Evolutionary conservation across 805 yeast species (phyloP).

Genomic region (Yamadazyma kitorensis): DNA sequence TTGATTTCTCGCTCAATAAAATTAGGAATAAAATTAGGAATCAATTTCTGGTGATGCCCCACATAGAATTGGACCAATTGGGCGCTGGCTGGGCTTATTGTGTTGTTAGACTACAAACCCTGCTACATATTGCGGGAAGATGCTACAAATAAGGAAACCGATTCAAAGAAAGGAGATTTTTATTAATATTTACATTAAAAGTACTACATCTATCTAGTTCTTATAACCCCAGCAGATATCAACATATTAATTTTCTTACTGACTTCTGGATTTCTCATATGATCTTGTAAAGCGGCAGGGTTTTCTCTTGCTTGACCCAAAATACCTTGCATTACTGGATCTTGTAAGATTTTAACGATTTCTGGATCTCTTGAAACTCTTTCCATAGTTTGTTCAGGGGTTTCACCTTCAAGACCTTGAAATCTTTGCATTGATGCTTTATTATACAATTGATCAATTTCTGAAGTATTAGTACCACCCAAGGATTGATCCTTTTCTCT

Average conservation of each 20-base stretch:
- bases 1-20: no score
- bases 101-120: no score
- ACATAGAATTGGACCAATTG: no score
- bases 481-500: slow-evolving; percentile 68
- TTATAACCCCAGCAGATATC: slow-evolving; percentile 95
- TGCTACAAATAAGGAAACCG: no score
- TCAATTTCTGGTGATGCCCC: no score
- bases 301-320: slow-evolving; percentile 89
- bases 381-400: slow-evolving; percentile 91
- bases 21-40: no score
- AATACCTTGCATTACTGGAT: slow-evolving; percentile 95
- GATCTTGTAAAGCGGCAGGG: slow-evolving; percentile 96
- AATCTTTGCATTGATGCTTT: slow-evolving; percentile 81
- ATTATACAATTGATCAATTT: slow-evolving; percentile 77
- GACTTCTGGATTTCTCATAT: slow-evolving; percentile 95
- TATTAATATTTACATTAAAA: no score
- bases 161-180: no score
- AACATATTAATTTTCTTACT: slow-evolving; percentile 82
- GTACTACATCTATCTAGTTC: slow-evolving; percentile 81
- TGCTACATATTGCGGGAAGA: no score
- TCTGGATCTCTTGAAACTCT: slow-evolving; percentile 94
- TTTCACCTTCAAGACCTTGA: slow-evolving; percentile 80
- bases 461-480: slow-evolving; percentile 60
- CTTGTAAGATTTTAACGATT: slow-evolving; percentile 81
- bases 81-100: no score